These are phyloP conservation scores for Saksenaea oblongispora DNA, from an alignment of 371 early-diverging fungal genomes.

Conservation along the genomic window DNA sequence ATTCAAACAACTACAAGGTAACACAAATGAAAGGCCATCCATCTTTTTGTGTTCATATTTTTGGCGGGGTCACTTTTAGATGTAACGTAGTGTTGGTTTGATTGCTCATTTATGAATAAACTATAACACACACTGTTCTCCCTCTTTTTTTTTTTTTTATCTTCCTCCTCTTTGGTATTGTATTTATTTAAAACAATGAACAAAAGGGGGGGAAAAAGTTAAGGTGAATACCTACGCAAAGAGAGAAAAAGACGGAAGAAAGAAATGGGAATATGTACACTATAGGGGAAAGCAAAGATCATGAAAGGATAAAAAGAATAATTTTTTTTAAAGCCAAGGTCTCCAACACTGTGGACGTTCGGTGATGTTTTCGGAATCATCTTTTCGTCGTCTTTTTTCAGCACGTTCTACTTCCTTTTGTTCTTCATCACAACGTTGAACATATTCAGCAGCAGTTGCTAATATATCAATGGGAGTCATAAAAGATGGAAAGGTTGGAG, in stretches of 20 bases:
- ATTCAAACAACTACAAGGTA: no score
- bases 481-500: slow-evolving; percentile 26
- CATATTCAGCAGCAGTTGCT: slow-evolving; percentile 52
- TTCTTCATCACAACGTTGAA: slow-evolving; percentile 47
- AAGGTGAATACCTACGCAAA: no score
- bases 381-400: slow-evolving; percentile 4
- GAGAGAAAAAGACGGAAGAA: not conserved
- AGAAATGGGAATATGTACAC: slow-evolving; percentile 1
- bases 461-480: slow-evolving; percentile 48
- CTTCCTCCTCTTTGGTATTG: not conserved
- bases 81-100: not conserved
- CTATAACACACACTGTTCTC: no score
- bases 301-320: not conserved
- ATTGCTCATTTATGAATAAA: not conserved
- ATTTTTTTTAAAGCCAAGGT: slow-evolving; percentile 3
- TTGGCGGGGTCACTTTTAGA: not conserved
- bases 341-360: not conserved
- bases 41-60: not conserved
- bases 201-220: no score
- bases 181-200: not conserved
- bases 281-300: not conserved
- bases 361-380: not conserved
- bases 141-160: no score
- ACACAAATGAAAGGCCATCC: not conserved
- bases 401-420: slow-evolving; percentile 22